A percentile compares a stretch with the other conserved stretches of the same genome.
Conservation (phyloP, 495 filamentous ascomycete species). For the Hypomontagnella submonticulosa region DNA sequence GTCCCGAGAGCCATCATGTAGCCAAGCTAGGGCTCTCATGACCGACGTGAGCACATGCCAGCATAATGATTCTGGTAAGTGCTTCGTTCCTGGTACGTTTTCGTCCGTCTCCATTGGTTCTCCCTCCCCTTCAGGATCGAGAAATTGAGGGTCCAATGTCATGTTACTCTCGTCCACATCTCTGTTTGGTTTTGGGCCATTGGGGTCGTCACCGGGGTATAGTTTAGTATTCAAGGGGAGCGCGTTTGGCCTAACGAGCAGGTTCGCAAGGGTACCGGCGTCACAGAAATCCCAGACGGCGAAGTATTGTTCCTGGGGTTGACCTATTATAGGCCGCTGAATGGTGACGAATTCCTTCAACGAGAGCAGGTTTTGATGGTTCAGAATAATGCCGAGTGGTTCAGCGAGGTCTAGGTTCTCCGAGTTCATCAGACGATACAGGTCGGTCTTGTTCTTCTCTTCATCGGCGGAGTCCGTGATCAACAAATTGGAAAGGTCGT, state of each 20-base stretch:
- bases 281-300: constrained; percentile 56
- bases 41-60: constrained; percentile 59
- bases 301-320: constrained; percentile 19
- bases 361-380: constrained; percentile 57
- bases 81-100: background rate
- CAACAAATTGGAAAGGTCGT: constrained; percentile 39
- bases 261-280: constrained; percentile 48
- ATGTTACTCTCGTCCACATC: no score
- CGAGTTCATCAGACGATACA: constrained; percentile 14
- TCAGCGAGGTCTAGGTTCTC: constrained; percentile 11
- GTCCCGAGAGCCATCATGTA: constrained; percentile 55
- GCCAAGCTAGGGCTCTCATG: constrained; percentile 53
- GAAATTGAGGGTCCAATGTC: no score
- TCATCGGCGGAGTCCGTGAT: constrained; percentile 6
- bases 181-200: no score
- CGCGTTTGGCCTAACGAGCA: constrained; percentile 34
- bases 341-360: constrained; percentile 43
- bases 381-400: constrained; percentile 45
- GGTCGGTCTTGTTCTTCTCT: constrained; percentile 9
- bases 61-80: constrained; percentile 55
- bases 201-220: no score
- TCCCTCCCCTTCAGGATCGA: background rate
- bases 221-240: no score
- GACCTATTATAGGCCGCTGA: constrained; percentile 1
- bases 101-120: background rate